Conservation (phyloP, 192 early-diverging fungal genomes). For the Coemansia sp. region DNA sequence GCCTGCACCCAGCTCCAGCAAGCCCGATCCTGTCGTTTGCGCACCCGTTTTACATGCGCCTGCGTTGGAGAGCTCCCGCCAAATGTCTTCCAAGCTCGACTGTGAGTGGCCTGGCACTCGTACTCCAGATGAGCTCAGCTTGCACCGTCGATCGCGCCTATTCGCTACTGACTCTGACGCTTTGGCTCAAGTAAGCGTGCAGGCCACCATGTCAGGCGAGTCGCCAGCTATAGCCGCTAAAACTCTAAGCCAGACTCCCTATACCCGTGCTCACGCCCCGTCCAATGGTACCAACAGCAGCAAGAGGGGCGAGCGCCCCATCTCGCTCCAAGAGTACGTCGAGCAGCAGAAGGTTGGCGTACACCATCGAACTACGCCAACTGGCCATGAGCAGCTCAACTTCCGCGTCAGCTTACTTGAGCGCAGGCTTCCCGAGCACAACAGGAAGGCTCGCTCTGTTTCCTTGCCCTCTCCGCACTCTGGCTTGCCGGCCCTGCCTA, state of each 20-base stretch:
- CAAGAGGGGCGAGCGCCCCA: neutral
- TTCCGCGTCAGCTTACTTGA: conserved; percentile 52
- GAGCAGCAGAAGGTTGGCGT: conserved; percentile 27
- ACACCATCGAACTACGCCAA: conserved; percentile 1
- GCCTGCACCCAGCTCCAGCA: neutral
- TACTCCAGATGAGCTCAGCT: conserved; percentile 9
- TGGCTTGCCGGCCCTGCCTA: neutral
- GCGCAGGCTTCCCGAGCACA: conserved; percentile 12
- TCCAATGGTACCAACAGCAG: neutral
- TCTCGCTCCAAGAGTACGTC: conserved; percentile 45
- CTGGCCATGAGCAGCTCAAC: conserved; percentile 42
- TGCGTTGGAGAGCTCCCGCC: neutral
- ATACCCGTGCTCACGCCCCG: neutral
- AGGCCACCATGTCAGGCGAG: conserved; percentile 22
- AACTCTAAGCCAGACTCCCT: neutral
- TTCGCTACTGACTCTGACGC: conserved; percentile 28
- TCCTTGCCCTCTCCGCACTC: conserved; percentile 34
- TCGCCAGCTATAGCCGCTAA: conserved; percentile 18
- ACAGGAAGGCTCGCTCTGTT: conserved; percentile 20
- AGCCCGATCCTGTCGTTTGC: neutral
- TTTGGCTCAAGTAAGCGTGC: conserved; percentile 30
- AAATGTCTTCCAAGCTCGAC: conserved; percentile 2
- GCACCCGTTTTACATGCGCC: neutral
- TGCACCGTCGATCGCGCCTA: conserved; percentile 4
- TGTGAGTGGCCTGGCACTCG: neutral